Evolutionary conservation across 371 early-diverging fungal genomes (phyloP).

Genomic region (Circinella minor): DNA sequence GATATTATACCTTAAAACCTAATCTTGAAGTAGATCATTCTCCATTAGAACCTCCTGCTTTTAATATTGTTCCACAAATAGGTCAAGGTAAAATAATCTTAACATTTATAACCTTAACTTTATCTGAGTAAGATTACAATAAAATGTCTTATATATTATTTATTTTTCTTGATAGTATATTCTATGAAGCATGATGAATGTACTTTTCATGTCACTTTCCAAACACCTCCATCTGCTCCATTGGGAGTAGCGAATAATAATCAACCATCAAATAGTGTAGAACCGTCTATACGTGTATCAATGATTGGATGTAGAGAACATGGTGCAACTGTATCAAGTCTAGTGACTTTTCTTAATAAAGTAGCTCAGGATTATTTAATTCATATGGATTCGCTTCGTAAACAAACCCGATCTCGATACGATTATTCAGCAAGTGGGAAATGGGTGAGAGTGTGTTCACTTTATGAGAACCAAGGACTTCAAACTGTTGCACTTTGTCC

Average conservation of each 20-base stretch:
- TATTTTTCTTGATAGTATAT: slow-evolving; percentile 1
- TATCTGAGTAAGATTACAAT: too few relatives aligned
- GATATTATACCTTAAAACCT: slow-evolving; percentile 30
- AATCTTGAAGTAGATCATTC: slow-evolving; percentile 26
- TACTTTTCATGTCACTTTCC: slow-evolving; percentile 16
- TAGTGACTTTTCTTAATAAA: slow-evolving; percentile 24
- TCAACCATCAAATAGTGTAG: background rate
- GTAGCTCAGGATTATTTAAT: slow-evolving; percentile 39
- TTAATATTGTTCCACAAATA: slow-evolving; percentile 36
- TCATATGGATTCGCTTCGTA: slow-evolving; percentile 33
- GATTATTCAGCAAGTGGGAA: slow-evolving; percentile 37
- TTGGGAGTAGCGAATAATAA: background rate
- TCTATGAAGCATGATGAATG: slow-evolving; percentile 17
- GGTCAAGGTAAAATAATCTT: slow-evolving; percentile 28
- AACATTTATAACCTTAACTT: background rate
- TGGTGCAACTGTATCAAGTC: slow-evolving; percentile 22
- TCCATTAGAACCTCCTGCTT: slow-evolving; percentile 34
- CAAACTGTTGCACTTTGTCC: slow-evolving; percentile 57
- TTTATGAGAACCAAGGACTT: slow-evolving; percentile 36
- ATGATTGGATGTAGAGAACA: slow-evolving; percentile 10
- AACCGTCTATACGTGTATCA: slow-evolving; percentile 27
- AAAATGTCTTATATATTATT: background rate
- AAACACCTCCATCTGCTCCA: background rate
- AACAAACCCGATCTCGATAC: slow-evolving; percentile 29
- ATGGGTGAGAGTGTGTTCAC: slow-evolving; percentile 35